These are phyloP conservation scores for Xerophyta viscosa DNA, from an alignment of 106 monocot species.

Conservation along the genomic window DNA sequence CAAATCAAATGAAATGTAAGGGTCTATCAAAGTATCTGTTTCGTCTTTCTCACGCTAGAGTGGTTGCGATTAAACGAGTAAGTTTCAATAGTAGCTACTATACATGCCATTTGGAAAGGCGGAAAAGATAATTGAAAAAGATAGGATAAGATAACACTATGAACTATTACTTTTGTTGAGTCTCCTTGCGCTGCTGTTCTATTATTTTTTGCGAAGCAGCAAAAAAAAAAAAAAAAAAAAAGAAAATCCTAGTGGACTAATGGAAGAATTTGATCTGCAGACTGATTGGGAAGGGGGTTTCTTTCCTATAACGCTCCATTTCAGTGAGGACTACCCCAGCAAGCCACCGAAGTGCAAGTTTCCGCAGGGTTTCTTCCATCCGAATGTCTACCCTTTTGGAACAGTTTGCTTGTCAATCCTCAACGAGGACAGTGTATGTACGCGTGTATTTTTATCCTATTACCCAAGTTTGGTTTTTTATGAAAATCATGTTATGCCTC, in stretches of 20 bases:
- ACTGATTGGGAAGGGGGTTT: slow-evolving; percentile 93
- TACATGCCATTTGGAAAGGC: too few relatives aligned
- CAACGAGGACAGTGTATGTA: slow-evolving; percentile 71
- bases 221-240: not conserved
- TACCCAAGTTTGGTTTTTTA: not conserved
- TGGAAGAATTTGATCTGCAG: slow-evolving; percentile 19
- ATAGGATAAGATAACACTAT: too few relatives aligned
- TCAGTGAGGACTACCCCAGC: slow-evolving; percentile 91
- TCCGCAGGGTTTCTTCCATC: slow-evolving; percentile 86
- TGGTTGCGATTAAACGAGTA: too few relatives aligned
- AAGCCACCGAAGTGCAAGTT: slow-evolving; percentile 96
- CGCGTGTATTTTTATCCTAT: not conserved
- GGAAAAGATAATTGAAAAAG: too few relatives aligned
- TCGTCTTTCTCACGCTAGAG: too few relatives aligned
- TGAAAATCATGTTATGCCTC: too few relatives aligned
- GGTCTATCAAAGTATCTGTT: too few relatives aligned
- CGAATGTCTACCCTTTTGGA: slow-evolving; percentile 88
- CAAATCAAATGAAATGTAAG: too few relatives aligned
- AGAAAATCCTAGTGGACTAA: not conserved
- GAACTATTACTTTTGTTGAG: too few relatives aligned
- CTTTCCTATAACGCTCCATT: slow-evolving; percentile 64
- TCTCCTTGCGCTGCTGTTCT: not conserved
- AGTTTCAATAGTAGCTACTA: too few relatives aligned
- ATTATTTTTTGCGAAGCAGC: not conserved
- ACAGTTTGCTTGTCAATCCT: slow-evolving; percentile 91